phyloP scores from a whole-genome alignment of 2,329 filamentous ascomycete species.

The Aspergillus ustus region DNA sequence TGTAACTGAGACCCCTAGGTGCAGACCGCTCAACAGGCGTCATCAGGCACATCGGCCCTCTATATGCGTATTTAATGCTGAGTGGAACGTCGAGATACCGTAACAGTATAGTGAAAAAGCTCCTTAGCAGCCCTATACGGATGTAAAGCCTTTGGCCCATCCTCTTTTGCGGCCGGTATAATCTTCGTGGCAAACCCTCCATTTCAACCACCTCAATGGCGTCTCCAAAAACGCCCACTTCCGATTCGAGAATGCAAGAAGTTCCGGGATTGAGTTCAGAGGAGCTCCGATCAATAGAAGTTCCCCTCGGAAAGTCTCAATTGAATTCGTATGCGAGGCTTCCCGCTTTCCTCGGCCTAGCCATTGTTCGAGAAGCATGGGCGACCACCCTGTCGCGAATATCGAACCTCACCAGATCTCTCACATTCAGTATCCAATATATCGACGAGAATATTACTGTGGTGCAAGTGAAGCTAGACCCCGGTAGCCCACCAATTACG shows the following conservation, averaged over 20 bases:
- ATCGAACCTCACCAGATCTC: not conserved
- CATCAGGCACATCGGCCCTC: not conserved
- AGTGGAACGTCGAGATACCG: not conserved
- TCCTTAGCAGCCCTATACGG: not conserved
- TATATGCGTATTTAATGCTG: not conserved
- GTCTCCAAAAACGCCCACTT: not conserved
- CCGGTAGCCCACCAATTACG: not conserved
- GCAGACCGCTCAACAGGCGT: not conserved
- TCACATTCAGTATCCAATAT: not conserved
- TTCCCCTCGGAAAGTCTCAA: not conserved
- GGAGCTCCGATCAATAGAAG: not conserved
- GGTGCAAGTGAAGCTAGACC: not conserved
- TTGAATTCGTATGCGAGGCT: not conserved
- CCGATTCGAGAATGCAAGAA: not conserved
- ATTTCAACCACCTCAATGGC: not conserved
- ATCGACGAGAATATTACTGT: not conserved
- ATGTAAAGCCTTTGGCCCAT: not conserved
- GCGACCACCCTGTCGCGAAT: not conserved
- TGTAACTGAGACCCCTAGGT: not conserved
- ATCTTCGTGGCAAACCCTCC: too few species aligned
- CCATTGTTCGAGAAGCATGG: not conserved
- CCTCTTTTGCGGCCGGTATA: not conserved
- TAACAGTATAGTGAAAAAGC: not conserved
- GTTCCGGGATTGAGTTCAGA: not conserved
- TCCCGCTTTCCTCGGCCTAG: not conserved